Conservation (phyloP, 2,329 filamentous ascomycete species). For the Pseudogymnoascus sp. region DNA sequence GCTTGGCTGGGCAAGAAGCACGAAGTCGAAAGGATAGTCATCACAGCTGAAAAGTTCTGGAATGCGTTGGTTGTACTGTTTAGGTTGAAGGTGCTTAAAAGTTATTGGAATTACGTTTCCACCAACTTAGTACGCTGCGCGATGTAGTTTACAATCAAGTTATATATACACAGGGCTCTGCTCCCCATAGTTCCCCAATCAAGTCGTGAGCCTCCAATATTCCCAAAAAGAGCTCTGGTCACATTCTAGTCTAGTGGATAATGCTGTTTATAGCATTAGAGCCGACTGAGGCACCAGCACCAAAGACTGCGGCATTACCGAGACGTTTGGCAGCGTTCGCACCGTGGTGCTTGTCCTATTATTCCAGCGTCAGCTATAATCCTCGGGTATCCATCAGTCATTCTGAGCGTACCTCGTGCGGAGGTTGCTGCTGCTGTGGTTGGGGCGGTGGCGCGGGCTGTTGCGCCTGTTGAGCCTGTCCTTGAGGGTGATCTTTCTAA, state of each 20-base stretch:
- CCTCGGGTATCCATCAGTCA: background rate
- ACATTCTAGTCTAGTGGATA: constrained; percentile 17
- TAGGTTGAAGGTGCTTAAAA: background rate
- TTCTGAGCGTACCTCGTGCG: background rate
- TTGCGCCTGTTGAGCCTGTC: background rate
- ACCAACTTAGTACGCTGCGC: too few relatives aligned
- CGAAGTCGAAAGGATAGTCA: background rate
- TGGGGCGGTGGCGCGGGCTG: background rate
- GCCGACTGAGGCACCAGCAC: background rate
- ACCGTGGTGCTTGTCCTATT: background rate
- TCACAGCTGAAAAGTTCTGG: background rate
- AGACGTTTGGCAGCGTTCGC: background rate
- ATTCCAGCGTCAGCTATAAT: background rate
- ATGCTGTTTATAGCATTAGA: background rate
- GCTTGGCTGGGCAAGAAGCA: background rate
- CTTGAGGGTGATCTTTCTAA: background rate
- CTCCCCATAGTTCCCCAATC: background rate
- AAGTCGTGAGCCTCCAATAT: background rate
- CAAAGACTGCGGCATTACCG: background rate
- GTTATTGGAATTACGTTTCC: background rate
- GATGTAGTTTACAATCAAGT: background rate
- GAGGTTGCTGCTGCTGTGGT: background rate
- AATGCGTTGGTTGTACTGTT: background rate
- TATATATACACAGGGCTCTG: background rate
- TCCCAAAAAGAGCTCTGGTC: constrained; percentile 33